Evolutionary conservation across 2,329 filamentous ascomycete species (phyloP), one percentile per base, ranked within the genome.

Genomic region (Hypoxylon sp.): DNA sequence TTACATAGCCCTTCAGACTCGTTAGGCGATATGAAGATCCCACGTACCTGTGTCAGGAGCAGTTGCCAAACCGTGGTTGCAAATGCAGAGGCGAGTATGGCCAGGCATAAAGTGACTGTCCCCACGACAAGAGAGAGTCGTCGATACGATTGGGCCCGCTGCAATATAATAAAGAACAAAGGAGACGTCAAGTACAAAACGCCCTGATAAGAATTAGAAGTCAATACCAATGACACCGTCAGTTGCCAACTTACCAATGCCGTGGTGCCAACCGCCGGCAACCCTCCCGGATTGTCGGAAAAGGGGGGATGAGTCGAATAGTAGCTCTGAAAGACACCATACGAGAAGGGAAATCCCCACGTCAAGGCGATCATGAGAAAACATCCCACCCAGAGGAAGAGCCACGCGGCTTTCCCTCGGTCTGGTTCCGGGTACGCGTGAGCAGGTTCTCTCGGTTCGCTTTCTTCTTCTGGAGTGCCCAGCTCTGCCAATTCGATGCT

Each of bases 341-440:
- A 57, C 2, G 54, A 57, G 30, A 54, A 57, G 0, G 50, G 49
- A 23, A 57, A 57, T 1, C 45, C 54, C 50, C 54, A 57, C 5
- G 49, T 57, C 16, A 57, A 19, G 15, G 40, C 50, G n/a, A 57
- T 47, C 49, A 57, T 57, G 20, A 57, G 27, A 13, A 57, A 57
- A 16, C 54, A 57, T 17, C 54, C 54, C 20, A 47, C 41, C 49
- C 49, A 57, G 3, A 57, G 45, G 11, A 57, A 57, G 6, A 57
- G 50, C 54, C 54, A 57, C 3, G 54, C 54, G 27, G 50, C 49
- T 35, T 19, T 53, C 2, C 54, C 54, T 15, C 54, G 54, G 38
- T 57, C 54, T 25, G 54, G 50, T 5, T 55, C 41, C 6, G 53
- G 53, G 6, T 57, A 53, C 12, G 49, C 44, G 7, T 42, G 38